phyloP scores from a whole-genome alignment of 345 rosid species.

The Aegle marmelos region DNA sequence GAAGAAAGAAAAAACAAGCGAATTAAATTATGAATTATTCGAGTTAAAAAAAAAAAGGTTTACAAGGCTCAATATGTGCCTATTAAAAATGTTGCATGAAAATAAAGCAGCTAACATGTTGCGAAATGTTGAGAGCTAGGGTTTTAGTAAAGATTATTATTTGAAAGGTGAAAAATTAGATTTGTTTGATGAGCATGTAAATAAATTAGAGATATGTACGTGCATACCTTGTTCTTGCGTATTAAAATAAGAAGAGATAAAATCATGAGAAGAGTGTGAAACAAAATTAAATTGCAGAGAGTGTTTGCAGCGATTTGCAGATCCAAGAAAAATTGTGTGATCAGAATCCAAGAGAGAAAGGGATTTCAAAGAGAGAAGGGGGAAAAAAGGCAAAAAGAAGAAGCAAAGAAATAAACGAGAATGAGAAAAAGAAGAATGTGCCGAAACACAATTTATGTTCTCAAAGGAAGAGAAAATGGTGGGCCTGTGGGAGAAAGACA shows the following conservation, averaged over 20 bases:
- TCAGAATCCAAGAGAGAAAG: slow-evolving; percentile 14
- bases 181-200: background rate
- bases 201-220: slow-evolving; percentile 2
- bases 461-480: slow-evolving; percentile 45
- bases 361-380: background rate
- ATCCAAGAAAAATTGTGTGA: slow-evolving; percentile 28
- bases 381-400: slow-evolving; percentile 13
- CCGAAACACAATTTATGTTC: slow-evolving; percentile 49
- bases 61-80: background rate
- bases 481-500: slow-evolving; percentile 76
- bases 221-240: slow-evolving; percentile 19
- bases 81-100: background rate
- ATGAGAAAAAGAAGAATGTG: slow-evolving; percentile 38
- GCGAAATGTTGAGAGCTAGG: background rate
- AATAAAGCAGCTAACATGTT: background rate
- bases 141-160: background rate
- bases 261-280: slow-evolving; percentile 18
- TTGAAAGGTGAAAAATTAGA: background rate
- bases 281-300: slow-evolving; percentile 12
- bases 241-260: slow-evolving; percentile 7
- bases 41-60: background rate
- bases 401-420: slow-evolving; percentile 13
- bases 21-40: background rate
- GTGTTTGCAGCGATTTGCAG: slow-evolving; percentile 28
- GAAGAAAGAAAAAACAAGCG: background rate